Evolutionary conservation across 768 basidiomycete genomes (phyloP).

Genomic region (Sarcodon aspratus): DNA sequence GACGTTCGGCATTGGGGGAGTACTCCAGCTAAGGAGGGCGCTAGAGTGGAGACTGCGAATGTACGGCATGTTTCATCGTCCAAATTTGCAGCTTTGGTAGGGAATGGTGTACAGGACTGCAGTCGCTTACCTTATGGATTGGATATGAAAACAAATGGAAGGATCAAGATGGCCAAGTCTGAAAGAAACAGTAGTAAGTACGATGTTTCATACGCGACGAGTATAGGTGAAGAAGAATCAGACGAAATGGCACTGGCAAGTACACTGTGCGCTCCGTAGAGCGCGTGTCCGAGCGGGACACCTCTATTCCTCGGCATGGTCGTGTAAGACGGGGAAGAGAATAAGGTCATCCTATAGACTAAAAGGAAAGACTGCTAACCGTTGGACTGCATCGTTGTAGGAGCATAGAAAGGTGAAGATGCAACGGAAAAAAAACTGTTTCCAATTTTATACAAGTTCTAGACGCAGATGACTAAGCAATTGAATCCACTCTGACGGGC

Average conservation of each 20-base stretch:
- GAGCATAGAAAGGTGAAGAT: not conserved
- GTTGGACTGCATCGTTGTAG: no score
- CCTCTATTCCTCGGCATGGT: slow-evolving; percentile 80
- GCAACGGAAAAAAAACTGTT: not conserved
- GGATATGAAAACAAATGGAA: not conserved
- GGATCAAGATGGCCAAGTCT: not conserved
- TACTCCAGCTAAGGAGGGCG: slow-evolving; percentile 47
- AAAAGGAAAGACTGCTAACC: slow-evolving; percentile 1
- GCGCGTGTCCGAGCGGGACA: slow-evolving; percentile 64
- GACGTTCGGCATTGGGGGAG: slow-evolving; percentile 64
- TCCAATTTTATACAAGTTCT: slow-evolving; percentile 6
- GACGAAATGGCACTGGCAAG: slow-evolving; percentile 88
- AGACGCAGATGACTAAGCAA: no score
- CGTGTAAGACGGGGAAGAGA: slow-evolving; percentile 91
- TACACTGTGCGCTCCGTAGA: slow-evolving; percentile 54
- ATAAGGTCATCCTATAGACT: slow-evolving; percentile 51
- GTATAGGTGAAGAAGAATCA: slow-evolving; percentile 27
- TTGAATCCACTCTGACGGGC: no score
- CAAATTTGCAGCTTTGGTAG: not conserved
- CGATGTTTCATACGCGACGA: not conserved
- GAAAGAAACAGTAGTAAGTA: not conserved
- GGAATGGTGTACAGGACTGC: not conserved
- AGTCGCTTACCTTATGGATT: not conserved
- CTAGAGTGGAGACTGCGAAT: slow-evolving; percentile 88
- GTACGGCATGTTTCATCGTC: slow-evolving; percentile 43